Base-by-base conservation (phyloP, 176 grass and related monocot species). In the Dendrocalamus sinicus region DNA sequence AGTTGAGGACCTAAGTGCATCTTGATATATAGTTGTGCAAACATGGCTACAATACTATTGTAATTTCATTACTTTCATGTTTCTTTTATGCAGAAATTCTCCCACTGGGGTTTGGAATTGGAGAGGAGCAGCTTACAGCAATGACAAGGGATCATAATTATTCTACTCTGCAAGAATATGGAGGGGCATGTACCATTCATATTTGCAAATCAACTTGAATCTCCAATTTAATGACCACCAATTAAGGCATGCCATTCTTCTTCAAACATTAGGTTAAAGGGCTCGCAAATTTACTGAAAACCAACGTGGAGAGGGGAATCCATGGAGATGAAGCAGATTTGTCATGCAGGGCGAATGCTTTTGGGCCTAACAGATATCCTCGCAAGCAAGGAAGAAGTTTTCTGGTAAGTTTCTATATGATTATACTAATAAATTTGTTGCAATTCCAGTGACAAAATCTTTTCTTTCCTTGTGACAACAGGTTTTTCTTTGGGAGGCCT, bases 401-500 rank as follows among this genome's bases (percentile, higher is more conserved):
- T 85, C 90, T 77, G 93, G 96, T 88, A 89, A 77, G 78, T 84
- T 86, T 73, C 5, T 44, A 83, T 75, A 24, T 80, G 55, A 54
- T 83, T 11, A 28, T 39, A 37, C 55, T 70, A 58, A 81, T 73
- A 74, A 48, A 53, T 54, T n/a, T 91, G 47, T 72, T 65, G 17
- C 23, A 39, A 64, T 78, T 72, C 58, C 17, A 62, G 50, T 12
- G 23, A 37, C 55, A 71, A 71, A 86, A 83, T 85, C 11, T 44
- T 59, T 51, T 72, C 52, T 44, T 72, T 37, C 37, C 50, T 65
- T 88, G 53, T 70, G 43, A 65, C 50, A 78, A 84, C 68, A 99
- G 96, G 79, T 94, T 89, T 99, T 96, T 82, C 92, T 99, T 53
- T 96, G 96, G 96, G 96, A 99, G 86, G 90, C 96, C 80, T 90